Evolutionary conservation across 2,329 filamentous ascomycete genomes (phyloP).

Genomic region (Verticillium dahliae): DNA sequence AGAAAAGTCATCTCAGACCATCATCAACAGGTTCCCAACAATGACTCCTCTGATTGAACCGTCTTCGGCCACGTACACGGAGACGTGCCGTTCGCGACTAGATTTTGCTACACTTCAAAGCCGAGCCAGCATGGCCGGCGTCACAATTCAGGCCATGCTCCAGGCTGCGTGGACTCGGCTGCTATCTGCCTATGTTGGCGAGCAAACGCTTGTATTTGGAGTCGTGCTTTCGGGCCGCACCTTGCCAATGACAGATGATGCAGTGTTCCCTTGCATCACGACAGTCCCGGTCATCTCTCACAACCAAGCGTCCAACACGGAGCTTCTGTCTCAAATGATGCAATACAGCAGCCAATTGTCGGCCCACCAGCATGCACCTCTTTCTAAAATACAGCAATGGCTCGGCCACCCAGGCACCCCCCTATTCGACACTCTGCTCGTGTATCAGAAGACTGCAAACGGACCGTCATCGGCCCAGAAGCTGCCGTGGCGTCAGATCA

Average conservation of each 20-base stretch:
- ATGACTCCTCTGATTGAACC: conserved; percentile 55
- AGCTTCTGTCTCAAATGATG: conserved; percentile 59
- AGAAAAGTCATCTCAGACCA: conserved; percentile 39
- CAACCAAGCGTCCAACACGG: conserved; percentile 44
- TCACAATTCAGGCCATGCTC: conserved; percentile 69
- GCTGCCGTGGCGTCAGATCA: conserved; percentile 48
- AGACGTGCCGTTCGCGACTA: conserved; percentile 10
- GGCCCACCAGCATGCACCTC: conserved; percentile 64
- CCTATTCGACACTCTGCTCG: conserved; percentile 80
- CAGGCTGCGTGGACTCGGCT: conserved; percentile 75
- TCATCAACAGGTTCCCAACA: conserved; percentile 67
- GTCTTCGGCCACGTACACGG: not conserved
- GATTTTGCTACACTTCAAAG: conserved; percentile 42
- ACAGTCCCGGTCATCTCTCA: conserved; percentile 68
- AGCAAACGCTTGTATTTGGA: conserved; percentile 69
- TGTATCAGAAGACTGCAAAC: conserved; percentile 54
- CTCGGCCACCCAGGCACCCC: conserved; percentile 56
- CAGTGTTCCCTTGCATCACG: conserved; percentile 72
- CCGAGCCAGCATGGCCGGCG: conserved; percentile 48
- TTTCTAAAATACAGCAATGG: conserved; percentile 67
- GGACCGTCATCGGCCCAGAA: not conserved
- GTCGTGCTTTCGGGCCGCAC: conserved; percentile 72
- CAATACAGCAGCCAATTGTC: conserved; percentile 56
- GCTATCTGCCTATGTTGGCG: conserved; percentile 70
- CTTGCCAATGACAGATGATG: conserved; percentile 48